A percentile compares a stretch with the other conserved stretches of the same genome.
These are phyloP conservation scores for Pilaira anomala DNA, from an alignment of 192 early-diverging fungal species.

Conservation along the genomic window DNA sequence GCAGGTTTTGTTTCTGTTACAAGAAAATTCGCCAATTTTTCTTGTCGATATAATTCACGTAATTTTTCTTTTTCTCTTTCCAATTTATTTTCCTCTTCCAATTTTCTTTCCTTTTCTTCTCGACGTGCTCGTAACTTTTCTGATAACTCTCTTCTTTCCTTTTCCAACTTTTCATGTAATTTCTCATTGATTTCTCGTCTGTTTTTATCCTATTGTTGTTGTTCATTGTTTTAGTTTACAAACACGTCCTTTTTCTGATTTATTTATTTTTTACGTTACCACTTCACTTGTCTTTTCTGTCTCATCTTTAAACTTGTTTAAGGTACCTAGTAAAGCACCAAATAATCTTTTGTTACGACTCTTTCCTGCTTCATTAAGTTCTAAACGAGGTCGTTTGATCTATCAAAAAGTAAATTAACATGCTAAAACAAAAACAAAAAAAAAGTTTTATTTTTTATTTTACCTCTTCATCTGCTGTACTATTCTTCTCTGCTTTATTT, in stretches of 20 bases:
- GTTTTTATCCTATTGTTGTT: slow-evolving; percentile 36
- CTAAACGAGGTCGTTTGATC: slow-evolving; percentile 41
- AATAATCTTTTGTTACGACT: slow-evolving; percentile 47
- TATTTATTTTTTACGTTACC: slow-evolving; percentile 22
- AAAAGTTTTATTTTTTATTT: neutral
- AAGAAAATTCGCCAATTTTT: slow-evolving; percentile 27
- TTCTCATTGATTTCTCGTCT: slow-evolving; percentile 43
- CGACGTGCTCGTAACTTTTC: slow-evolving; percentile 37
- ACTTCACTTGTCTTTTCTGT: slow-evolving; percentile 43
- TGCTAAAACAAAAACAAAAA: neutral
- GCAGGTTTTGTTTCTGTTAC: slow-evolving; percentile 27
- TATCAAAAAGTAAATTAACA: neutral
- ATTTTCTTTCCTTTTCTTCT: slow-evolving; percentile 33
- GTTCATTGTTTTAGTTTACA: neutral
- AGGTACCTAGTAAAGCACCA: slow-evolving; percentile 49
- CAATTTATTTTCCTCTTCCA: slow-evolving; percentile 19
- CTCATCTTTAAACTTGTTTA: slow-evolving; percentile 54
- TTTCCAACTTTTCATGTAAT: slow-evolving; percentile 42
- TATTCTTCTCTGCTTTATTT: neutral
- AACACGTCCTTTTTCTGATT: neutral
- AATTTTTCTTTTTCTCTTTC: slow-evolving; percentile 12
- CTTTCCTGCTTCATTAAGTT: slow-evolving; percentile 31
- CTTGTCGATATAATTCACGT: neutral
- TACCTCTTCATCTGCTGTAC: slow-evolving; percentile 5
- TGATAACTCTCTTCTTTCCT: slow-evolving; percentile 41